Base-by-base conservation (phyloP, 2,329 filamentous ascomycete genomes). In the Aspergillus niger region DNA sequence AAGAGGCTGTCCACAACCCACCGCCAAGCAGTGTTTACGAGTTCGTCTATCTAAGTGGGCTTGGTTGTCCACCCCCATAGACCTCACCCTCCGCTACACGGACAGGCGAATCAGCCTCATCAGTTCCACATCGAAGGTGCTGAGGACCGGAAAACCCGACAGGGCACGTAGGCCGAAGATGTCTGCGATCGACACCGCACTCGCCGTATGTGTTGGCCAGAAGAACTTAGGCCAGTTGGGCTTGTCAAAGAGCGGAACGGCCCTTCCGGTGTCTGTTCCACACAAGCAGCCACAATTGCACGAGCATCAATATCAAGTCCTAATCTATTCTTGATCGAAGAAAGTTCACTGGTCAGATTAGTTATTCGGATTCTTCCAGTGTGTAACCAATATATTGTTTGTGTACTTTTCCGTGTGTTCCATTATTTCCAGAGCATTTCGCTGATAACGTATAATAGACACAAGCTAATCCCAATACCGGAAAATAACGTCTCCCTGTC, bases 91-190 rank as follows among this genome's bases (percentile, higher is more conserved):
- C 28, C 24, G 15, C 39, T 5, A 55, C 3, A 36, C 53, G 41
- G 36, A 36, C 53, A 32, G 39, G 30, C 53, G 30, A 55, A 55
- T 55, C 53, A 55, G 39, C 39, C 53, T 47, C 53, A 55, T 47
- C 7, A 17, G 39, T 55, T 17, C 39, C 43, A 24, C n/a, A 8
- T 11, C 8, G 8, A 26, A 10, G 39, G 24, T 32, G 30, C 39
- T 20, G 30, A 43, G 15, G 24, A 28, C 53, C 53, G 43, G 39
- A 41, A 17, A 47, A 17, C 10, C n/a, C 24, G 20, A 55, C 28
- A 13, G 24, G 39, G 22, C 39, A n/a, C 20, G 36, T 43, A 17
- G 8, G 26, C 53, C 53, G 39, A 55, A 26, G 24, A 20, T 43
- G 52, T 44, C 53, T 15, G 39, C 41, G 53, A 55, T 55, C 53